Conservation (phyloP, 139 green algal genomes). For the Haematococcus sp. region DNA sequence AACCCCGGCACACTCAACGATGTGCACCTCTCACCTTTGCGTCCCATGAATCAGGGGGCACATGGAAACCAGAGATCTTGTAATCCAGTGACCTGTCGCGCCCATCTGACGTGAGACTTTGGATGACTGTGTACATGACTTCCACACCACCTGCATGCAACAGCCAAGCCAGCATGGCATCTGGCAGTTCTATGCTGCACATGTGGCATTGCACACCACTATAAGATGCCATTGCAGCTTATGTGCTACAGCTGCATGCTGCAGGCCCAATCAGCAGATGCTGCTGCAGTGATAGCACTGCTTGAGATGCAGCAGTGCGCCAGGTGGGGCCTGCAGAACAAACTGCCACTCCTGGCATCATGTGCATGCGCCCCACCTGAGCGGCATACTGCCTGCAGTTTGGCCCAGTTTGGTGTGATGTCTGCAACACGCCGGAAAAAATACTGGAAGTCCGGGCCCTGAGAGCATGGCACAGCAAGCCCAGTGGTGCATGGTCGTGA, state of each 20-base stretch:
- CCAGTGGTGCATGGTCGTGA: no score
- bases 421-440: constrained; percentile 19
- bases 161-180: background rate
- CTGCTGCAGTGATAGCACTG: no score
- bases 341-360: no score
- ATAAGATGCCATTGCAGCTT: no score
- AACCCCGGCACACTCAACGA: no score
- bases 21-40: constrained; percentile 34
- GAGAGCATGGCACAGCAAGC: background rate
- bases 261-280: no score
- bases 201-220: no score
- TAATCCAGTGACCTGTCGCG: constrained; percentile 68
- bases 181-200: no score
- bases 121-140: constrained; percentile 68
- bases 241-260: no score
- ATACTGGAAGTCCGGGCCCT: constrained; percentile 21
- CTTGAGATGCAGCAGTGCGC: no score
- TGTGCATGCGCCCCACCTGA: constrained; percentile 22
- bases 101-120: constrained; percentile 58
- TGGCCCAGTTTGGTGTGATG: background rate
- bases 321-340: no score
- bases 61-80: constrained; percentile 75
- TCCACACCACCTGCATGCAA: constrained; percentile 42
- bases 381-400: constrained; percentile 2
- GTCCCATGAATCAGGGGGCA: constrained; percentile 62